Percentiles rank a stretch among this genome's conserved stretches.
Evolutionary conservation across 2,329 filamentous ascomycete species (phyloP).

Genomic region (Xylaria polymorpha): DNA sequence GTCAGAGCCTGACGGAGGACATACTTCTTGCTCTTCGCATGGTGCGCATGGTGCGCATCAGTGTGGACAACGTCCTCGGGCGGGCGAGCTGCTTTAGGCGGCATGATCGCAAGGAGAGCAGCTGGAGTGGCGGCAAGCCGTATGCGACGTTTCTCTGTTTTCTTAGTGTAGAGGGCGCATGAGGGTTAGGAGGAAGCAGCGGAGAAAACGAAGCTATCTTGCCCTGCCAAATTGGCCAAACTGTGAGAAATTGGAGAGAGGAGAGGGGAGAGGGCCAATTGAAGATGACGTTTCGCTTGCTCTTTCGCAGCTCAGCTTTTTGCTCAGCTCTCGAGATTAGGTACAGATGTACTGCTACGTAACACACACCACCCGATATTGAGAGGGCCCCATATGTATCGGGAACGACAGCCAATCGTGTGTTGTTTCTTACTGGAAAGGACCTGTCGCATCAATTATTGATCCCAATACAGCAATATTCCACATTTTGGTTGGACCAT

Average conservation of each 20-base stretch:
- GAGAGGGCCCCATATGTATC: background rate
- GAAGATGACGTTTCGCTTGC: constrained; percentile 40
- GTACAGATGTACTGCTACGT: too few species aligned
- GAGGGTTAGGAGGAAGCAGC: constrained; percentile 10
- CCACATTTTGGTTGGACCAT: background rate
- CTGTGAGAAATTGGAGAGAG: too few species aligned
- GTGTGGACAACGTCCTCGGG: constrained; percentile 47
- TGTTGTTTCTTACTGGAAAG: constrained; percentile 7
- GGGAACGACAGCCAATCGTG: constrained; percentile 9
- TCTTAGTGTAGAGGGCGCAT: background rate
- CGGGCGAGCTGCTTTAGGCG: constrained; percentile 38
- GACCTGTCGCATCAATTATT: constrained; percentile 17
- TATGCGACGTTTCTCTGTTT: background rate
- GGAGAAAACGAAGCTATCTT: constrained; percentile 24
- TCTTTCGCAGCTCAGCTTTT: constrained; percentile 16
- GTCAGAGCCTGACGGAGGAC: constrained; percentile 22
- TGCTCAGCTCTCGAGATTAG: constrained; percentile 6
- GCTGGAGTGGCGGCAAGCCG: background rate
- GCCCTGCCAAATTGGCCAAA: constrained; percentile 11
- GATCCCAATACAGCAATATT: background rate
- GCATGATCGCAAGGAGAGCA: constrained; percentile 38
- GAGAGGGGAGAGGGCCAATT: constrained; percentile 30
- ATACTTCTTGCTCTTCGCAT: constrained; percentile 52
- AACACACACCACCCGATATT: background rate
- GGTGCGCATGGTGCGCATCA: constrained; percentile 45